These are phyloP conservation scores for Amaranthus palmeri DNA, from an alignment of 148 eudicot genomes.

Conservation along the genomic window DNA sequence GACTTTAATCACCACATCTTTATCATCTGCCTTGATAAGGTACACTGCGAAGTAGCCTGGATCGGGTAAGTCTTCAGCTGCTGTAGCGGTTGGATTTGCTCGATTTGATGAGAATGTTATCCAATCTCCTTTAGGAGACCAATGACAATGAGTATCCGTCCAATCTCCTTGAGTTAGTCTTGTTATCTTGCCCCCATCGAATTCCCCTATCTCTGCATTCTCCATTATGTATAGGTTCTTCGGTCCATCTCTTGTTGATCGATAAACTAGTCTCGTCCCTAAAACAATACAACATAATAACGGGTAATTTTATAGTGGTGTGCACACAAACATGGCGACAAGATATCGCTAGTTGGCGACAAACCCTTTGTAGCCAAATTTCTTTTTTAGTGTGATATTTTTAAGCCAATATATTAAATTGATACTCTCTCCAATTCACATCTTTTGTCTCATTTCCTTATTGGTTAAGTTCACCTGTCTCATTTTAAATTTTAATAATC, in stretches of 20 bases:
- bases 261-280: slow-evolving; percentile 19
- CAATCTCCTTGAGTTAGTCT: slow-evolving; percentile 13
- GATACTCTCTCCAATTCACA: too few relatives aligned
- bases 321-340: too few relatives aligned
- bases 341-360: too few relatives aligned
- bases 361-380: too few relatives aligned
- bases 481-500: too few relatives aligned
- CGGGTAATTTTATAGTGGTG: too few relatives aligned
- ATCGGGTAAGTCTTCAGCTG: slow-evolving; percentile 8
- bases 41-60: slow-evolving; percentile 19
- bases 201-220: background rate
- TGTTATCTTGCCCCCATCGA: background rate
- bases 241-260: slow-evolving; percentile 6
- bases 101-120: slow-evolving; percentile 26
- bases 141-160: slow-evolving; percentile 24
- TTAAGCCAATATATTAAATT: too few relatives aligned
- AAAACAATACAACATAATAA: background rate
- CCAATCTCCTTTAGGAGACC: slow-evolving; percentile 20
- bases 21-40: slow-evolving; percentile 1
- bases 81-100: background rate
- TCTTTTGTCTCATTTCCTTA: too few relatives aligned
- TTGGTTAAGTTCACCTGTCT: too few relatives aligned
- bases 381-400: too few relatives aligned
- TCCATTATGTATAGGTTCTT: slow-evolving; percentile 30
- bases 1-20: slow-evolving; percentile 13